phyloP scores from a whole-genome alignment of 257 asterid genomes.

The Capsicum rhomboideum region DNA sequence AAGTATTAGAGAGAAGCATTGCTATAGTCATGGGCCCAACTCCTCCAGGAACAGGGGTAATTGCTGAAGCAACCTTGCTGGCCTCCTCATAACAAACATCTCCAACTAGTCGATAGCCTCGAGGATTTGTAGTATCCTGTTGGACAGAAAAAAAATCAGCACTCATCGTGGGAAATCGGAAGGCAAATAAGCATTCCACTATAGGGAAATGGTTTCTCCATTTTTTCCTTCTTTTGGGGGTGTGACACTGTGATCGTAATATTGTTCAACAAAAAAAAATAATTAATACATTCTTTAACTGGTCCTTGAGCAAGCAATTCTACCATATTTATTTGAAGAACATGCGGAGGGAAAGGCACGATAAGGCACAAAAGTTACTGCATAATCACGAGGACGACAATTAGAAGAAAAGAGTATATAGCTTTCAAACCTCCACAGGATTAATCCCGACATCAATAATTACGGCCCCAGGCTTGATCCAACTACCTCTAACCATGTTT shows the following conservation, averaged over 20 bases:
- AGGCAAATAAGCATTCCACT: not conserved
- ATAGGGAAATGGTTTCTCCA: not conserved
- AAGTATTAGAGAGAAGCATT: conserved; percentile 90
- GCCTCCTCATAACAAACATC: conserved; percentile 95
- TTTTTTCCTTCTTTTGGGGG: not conserved
- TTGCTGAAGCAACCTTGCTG: conserved; percentile 79
- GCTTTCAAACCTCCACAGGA: conserved; percentile 55
- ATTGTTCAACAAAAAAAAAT: not conserved
- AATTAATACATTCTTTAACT: not conserved
- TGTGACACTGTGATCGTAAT: not conserved
- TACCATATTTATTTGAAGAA: not conserved
- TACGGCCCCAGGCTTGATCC: conserved; percentile 92
- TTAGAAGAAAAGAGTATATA: not conserved
- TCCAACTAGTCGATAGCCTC: conserved; percentile 80
- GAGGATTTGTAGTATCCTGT: conserved; percentile 57
- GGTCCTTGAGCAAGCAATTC: not conserved
- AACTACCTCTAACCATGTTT: conserved; percentile 88
- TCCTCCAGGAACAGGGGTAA: conserved; percentile 96
- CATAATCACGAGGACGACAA: not conserved
- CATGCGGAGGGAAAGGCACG: not conserved
- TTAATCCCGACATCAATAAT: conserved; percentile 86
- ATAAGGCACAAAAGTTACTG: not conserved
- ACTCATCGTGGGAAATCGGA: not conserved
- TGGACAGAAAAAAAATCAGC: not conserved
- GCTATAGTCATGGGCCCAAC: conserved; percentile 99